A percentile compares a stretch with the other conserved stretches of the same genome.
Evolutionary conservation across 2,329 filamentous ascomycete genomes (phyloP).

Genomic region (Penicillium sp.): DNA sequence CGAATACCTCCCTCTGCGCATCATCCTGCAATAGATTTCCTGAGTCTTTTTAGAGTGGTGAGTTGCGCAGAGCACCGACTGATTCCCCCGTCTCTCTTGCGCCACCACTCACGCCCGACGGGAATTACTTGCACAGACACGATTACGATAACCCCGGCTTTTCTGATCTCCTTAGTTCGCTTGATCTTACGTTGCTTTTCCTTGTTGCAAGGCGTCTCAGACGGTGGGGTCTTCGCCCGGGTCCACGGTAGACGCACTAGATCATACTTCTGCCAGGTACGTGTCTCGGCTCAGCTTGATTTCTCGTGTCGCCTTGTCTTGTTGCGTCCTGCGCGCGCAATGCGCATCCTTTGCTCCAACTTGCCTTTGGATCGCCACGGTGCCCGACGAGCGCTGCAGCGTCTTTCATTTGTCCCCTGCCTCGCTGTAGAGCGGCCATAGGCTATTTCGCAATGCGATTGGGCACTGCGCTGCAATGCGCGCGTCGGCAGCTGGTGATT

Average conservation of each 20-base stretch:
- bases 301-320: neutral
- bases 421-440: no score
- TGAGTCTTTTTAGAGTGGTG: conserved; percentile 34
- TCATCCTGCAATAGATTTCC: conserved; percentile 22
- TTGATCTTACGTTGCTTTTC: conserved; percentile 15
- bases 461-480: conserved; percentile 1
- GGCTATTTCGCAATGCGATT: neutral
- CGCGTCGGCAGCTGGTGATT: conserved; percentile 2
- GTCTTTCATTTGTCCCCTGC: neutral
- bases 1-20: conserved; percentile 15
- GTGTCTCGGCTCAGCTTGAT: conserved; percentile 3
- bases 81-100: conserved; percentile 1
- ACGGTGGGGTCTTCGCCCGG: conserved; percentile 1
- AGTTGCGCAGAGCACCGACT: conserved; percentile 16
- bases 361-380: neutral
- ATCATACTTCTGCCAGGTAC: conserved; percentile 8
- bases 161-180: conserved; percentile 13
- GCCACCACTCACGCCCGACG: conserved; percentile 10
- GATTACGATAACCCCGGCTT: conserved; percentile 26
- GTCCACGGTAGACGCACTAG: conserved; percentile 11
- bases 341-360: neutral
- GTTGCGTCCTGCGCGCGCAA: neutral
- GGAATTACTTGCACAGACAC: conserved; percentile 22
- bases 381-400: neutral
- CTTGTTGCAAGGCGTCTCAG: conserved; percentile 7